phyloP scores from a whole-genome alignment of 2,329 filamentous ascomycete species.

The Hymenoscyphus repandus region DNA sequence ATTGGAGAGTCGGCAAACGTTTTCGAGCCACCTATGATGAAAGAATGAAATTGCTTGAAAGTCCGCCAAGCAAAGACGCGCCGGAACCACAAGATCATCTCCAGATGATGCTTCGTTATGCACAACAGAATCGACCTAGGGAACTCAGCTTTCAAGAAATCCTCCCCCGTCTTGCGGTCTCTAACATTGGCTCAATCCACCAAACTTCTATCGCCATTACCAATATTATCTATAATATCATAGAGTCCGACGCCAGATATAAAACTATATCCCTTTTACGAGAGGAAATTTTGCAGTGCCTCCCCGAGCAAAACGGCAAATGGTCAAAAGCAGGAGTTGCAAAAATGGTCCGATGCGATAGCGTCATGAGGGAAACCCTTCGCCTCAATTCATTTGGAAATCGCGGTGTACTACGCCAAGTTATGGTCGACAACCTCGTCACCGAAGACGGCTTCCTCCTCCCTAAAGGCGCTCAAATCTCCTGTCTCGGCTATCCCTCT shows the following conservation, averaged over 20 bases:
- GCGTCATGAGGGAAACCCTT: slow-evolving; percentile 38
- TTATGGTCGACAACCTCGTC: slow-evolving; percentile 19
- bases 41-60: slow-evolving; percentile 25
- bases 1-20: slow-evolving; percentile 16
- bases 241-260: slow-evolving; percentile 35
- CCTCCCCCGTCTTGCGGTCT: slow-evolving; percentile 10
- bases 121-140: slow-evolving; percentile 32
- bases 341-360: slow-evolving; percentile 36
- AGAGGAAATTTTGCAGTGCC: slow-evolving; percentile 33
- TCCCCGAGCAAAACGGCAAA: slow-evolving; percentile 20
- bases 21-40: slow-evolving; percentile 11
- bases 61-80: neutral
- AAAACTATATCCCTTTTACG: slow-evolving; percentile 36
- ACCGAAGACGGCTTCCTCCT: slow-evolving; percentile 40
- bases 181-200: slow-evolving; percentile 25
- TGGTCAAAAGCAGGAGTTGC: slow-evolving; percentile 37
- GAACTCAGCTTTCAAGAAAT: slow-evolving; percentile 29
- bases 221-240: slow-evolving; percentile 35
- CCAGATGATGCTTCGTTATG: slow-evolving; percentile 39
- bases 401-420: slow-evolving; percentile 20
- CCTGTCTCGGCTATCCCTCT: slow-evolving; percentile 12
- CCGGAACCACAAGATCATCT: slow-evolving; percentile 35
- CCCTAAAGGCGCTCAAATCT: slow-evolving; percentile 30
- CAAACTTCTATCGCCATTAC: slow-evolving; percentile 35
- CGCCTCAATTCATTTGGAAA: slow-evolving; percentile 29